A percentile compares a stretch with the other conserved stretches of the same genome.
These are phyloP conservation scores for Hemisphaericaspora lyxosophila DNA, from an alignment of 1,139 yeast genomes.

Conservation along the genomic window DNA sequence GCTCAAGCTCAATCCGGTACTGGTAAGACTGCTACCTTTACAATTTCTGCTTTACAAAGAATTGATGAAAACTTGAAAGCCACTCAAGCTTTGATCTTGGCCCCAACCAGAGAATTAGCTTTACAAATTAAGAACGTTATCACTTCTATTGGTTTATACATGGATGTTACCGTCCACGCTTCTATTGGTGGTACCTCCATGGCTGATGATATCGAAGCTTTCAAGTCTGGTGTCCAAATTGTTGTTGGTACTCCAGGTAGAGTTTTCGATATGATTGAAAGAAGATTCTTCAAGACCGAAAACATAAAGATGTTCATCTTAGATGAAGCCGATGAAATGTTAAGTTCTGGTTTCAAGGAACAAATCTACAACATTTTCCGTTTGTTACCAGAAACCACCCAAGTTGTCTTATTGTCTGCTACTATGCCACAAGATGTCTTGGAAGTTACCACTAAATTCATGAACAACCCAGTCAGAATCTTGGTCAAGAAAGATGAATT, in stretches of 20 bases:
- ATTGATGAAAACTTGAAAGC: constrained; percentile 73
- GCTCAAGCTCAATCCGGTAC: constrained; percentile 99
- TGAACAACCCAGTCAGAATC: constrained; percentile 96
- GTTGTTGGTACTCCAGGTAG: constrained; percentile 99
- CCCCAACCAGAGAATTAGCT: constrained; percentile 99
- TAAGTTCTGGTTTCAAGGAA: constrained; percentile 94
- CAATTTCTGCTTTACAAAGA: constrained; percentile 95
- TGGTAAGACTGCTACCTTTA: constrained; percentile 99
- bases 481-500: constrained; percentile 97
- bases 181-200: constrained; percentile 98
- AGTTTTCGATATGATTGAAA: constrained; percentile 95
- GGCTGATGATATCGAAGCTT: constrained; percentile 88
- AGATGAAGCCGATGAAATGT: constrained; percentile 99
- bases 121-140: constrained; percentile 97
- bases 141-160: constrained; percentile 88
- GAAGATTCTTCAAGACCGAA: constrained; percentile 87
- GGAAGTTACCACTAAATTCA: constrained; percentile 94
- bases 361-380: constrained; percentile 97
- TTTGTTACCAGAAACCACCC: constrained; percentile 90
- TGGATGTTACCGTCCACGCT: constrained; percentile 93
- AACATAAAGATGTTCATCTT: constrained; percentile 94
- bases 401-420: constrained; percentile 94
- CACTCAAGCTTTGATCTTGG: constrained; percentile 92
- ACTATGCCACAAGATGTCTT: constrained; percentile 97
- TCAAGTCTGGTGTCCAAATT: constrained; percentile 90